Conservation (phyloP, 2,329 filamentous ascomycete genomes). For the Diaporthe destruens region DNA sequence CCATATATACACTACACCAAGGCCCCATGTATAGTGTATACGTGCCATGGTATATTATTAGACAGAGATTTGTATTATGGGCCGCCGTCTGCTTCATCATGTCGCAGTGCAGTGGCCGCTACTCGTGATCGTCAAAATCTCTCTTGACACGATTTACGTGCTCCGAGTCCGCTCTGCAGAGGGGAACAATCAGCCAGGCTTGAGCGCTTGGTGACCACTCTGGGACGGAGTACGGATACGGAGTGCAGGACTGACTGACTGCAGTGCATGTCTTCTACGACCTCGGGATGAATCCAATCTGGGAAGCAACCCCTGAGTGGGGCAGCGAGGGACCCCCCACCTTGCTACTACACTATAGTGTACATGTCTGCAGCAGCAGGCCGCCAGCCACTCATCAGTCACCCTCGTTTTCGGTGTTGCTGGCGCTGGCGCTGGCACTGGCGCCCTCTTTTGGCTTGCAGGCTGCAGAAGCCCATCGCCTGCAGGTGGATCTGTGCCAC, state of each 20-base stretch:
- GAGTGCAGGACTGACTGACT: too few relatives aligned
- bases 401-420: not conserved
- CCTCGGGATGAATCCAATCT: conserved; percentile 13
- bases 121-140: not conserved
- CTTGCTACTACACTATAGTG: too few relatives aligned
- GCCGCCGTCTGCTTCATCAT: not conserved
- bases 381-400: not conserved
- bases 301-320: conserved; percentile 23
- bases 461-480: conserved; percentile 2
- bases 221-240: too few relatives aligned
- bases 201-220: too few relatives aligned
- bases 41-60: not conserved
- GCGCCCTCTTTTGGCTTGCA: not conserved
- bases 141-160: not conserved
- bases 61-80: not conserved
- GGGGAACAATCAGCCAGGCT: too few relatives aligned
- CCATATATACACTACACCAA: not conserved
- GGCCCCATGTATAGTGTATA: not conserved
- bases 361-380: not conserved
- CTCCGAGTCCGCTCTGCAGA: not conserved
- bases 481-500: conserved; percentile 15
- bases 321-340: not conserved
- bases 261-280: too few relatives aligned
- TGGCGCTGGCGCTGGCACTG: not conserved
- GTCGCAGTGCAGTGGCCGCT: not conserved